A percentile compares a stretch with the other conserved stretches of the same genome.
These are phyloP conservation scores for Phialophora tarda DNA, from an alignment of 2,329 filamentous ascomycete species.

Conservation along the genomic window DNA sequence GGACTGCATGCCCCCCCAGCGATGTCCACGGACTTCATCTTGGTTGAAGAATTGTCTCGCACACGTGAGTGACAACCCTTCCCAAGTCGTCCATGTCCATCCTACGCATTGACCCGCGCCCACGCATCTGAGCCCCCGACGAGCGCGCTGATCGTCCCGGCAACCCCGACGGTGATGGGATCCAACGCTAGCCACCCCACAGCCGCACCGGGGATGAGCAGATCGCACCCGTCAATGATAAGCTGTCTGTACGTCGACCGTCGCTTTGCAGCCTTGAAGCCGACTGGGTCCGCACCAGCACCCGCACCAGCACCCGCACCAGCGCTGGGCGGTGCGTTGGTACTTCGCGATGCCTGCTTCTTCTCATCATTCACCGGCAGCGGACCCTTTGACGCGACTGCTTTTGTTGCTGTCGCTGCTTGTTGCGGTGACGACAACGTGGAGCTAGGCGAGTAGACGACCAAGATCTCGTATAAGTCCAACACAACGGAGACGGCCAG, in stretches of 20 bases:
- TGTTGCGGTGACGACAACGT: neutral
- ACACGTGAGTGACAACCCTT: neutral
- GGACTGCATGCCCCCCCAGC: neutral
- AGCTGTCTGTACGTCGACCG: slow-evolving; percentile 50
- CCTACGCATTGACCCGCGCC: slow-evolving; percentile 26
- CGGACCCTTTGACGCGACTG: neutral
- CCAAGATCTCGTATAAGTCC: slow-evolving; percentile 50
- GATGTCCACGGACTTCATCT: neutral
- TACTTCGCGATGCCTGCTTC: neutral
- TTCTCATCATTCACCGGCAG: neutral
- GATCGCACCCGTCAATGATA: slow-evolving; percentile 64
- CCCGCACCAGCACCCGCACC: neutral
- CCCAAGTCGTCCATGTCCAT: neutral
- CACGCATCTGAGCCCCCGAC: slow-evolving; percentile 55
- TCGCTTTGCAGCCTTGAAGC: slow-evolving; percentile 15
- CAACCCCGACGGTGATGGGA: slow-evolving; percentile 60
- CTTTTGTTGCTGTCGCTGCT: neutral
- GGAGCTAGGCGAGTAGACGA: neutral
- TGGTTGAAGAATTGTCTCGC: neutral
- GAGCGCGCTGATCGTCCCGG: slow-evolving; percentile 67
- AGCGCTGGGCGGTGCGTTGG: neutral
- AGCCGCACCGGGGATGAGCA: slow-evolving; percentile 64
- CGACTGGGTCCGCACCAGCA: neutral
- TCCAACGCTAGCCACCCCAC: slow-evolving; percentile 66
- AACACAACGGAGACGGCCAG: slow-evolving; percentile 59